Evolutionary conservation across 805 yeast species (phyloP).

Genomic region (Wickerhamiella occidentalis): DNA sequence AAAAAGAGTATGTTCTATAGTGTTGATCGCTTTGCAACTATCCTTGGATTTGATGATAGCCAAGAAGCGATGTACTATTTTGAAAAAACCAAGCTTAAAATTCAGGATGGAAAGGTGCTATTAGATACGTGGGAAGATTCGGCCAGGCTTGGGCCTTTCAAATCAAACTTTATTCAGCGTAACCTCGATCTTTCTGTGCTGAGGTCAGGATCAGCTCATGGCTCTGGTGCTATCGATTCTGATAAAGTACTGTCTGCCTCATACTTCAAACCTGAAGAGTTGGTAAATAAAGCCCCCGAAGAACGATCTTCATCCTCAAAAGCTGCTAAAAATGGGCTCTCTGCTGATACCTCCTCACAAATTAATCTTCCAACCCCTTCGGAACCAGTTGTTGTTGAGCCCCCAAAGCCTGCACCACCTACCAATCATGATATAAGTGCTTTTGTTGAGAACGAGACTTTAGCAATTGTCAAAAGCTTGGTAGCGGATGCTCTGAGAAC

Average conservation of each 20-base stretch:
- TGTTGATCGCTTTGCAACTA: slow-evolving; percentile 33
- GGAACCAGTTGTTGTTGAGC: background rate
- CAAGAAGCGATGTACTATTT: slow-evolving; percentile 47
- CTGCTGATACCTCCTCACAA: background rate
- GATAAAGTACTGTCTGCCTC: background rate
- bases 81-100: slow-evolving; percentile 22
- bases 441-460: background rate
- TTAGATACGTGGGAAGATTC: slow-evolving; percentile 17
- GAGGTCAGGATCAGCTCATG: background rate
- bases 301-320: background rate
- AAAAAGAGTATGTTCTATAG: slow-evolving; percentile 48
- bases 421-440: background rate
- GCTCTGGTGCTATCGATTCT: background rate
- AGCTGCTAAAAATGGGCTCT: background rate
- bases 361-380: background rate
- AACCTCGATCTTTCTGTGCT: background rate
- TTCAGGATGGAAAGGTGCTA: slow-evolving; percentile 16
- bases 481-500: background rate
- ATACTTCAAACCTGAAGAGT: background rate
- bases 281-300: background rate
- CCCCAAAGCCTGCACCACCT: background rate
- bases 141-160: slow-evolving; percentile 9
- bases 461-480: background rate
- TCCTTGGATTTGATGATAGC: slow-evolving; percentile 57
- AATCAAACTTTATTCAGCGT: slow-evolving; percentile 5